Base-by-base conservation (phyloP, 176 grass and related monocot genomes). In the Zoysia japonica region DNA sequence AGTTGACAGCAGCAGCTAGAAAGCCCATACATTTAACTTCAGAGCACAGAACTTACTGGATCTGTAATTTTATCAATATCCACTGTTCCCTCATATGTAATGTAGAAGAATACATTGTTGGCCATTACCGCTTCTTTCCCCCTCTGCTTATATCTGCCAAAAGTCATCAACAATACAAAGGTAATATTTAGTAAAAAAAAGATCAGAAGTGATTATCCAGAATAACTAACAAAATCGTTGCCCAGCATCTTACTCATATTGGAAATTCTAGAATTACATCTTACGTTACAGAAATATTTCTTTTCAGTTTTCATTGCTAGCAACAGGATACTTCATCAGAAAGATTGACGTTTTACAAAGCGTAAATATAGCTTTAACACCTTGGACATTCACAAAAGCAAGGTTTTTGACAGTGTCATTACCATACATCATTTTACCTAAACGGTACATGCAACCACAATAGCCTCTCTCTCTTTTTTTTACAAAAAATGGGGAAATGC, bases 51-150 rank as follows among this genome's bases (percentile, higher is more conserved):
- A 82, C 87, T 94, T 91, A 98, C 96, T 75, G 92, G 90, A 80
- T 98, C 90, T 69, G 82, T 61, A 81, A 94, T 98, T 85, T 94
- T 98, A 80, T 94, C 96, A 81, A 98, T 88, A 67, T 98, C 90
- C 86, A 98, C 88, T 62, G 92, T 94, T 80, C 96, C 96, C 79
- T 98, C 96, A 55, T 98, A 98, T 75, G 96, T 98, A 80, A 98
- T 98, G 68, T 98, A 98, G 75, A 98, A 98, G 78, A 98, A 98
- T 57, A 98, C 92, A 89, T 98, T 98, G 68, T 98, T 94, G 78
- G 92, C 92, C 45, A 69, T 44, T 66, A 93, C 73, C 0, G 96
- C 92, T 80, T 94, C 90, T 87, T 98, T 91, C 64, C 96, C 96
- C 75, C 96, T 93, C 70, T 98, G 96, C 85, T 98, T 98, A 68